Conservation (phyloP, 2,329 filamentous ascomycete species). For the Alternaria burnsii region DNA sequence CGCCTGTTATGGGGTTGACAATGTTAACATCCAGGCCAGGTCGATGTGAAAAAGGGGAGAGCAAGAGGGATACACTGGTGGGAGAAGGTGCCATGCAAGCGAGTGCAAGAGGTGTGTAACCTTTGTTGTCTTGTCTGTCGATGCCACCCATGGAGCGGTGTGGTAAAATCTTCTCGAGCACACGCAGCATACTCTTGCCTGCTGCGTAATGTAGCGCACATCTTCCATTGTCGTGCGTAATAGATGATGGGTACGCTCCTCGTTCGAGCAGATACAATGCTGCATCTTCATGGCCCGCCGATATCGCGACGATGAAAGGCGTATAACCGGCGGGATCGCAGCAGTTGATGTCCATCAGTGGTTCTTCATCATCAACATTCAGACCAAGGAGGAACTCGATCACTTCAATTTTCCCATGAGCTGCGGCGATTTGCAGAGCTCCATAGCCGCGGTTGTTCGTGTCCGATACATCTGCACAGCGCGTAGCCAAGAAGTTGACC, state of each 20-base stretch:
- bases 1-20: constrained; percentile 9
- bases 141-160: not conserved
- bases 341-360: constrained; percentile 19
- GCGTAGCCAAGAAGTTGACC: constrained; percentile 14
- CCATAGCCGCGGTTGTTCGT: constrained; percentile 17
- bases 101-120: constrained; percentile 20
- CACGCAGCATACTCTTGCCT: not conserved
- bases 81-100: constrained; percentile 22
- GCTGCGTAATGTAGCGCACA: constrained; percentile 26
- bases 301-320: constrained; percentile 28
- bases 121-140: constrained; percentile 13
- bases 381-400: constrained; percentile 14
- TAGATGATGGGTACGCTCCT: constrained; percentile 17
- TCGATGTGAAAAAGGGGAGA: not conserved
- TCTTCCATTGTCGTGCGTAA: constrained; percentile 5
- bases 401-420: constrained; percentile 16
- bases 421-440: constrained; percentile 27
- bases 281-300: constrained; percentile 14
- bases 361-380: not conserved
- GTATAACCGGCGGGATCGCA: constrained; percentile 20
- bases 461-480: constrained; percentile 20
- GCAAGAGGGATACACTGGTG: constrained; percentile 19
- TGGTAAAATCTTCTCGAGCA: constrained; percentile 6
- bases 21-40: constrained; percentile 28
- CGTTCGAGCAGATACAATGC: constrained; percentile 22